phyloP scores from a whole-genome alignment of 75 land plant genomes.

The Selaginella moellendorffii region DNA sequence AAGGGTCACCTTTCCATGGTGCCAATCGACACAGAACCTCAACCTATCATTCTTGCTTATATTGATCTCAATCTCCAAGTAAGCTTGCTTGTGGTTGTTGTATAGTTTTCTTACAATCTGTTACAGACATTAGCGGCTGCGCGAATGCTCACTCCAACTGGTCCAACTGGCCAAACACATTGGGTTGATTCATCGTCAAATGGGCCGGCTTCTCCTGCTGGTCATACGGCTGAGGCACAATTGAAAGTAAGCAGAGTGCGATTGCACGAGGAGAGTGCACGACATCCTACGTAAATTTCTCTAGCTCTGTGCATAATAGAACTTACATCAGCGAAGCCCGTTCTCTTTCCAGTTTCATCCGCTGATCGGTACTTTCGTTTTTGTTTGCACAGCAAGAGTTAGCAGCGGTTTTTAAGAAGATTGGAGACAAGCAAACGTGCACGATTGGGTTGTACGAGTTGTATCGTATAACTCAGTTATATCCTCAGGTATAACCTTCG shows the following conservation, averaged over 20 bases:
- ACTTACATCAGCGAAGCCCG: too few species aligned
- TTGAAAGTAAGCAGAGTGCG: constrained; percentile 71
- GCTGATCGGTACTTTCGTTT: too few species aligned
- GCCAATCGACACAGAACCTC: constrained; percentile 94
- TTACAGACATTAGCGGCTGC: constrained; percentile 82
- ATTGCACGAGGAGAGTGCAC: too few species aligned
- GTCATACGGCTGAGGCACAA: constrained; percentile 85
- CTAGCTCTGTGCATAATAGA: too few species aligned
- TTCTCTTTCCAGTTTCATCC: too few species aligned
- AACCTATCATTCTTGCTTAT: constrained; percentile 97
- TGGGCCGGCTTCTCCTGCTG: constrained; percentile 37
- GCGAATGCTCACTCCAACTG: constrained; percentile 73
- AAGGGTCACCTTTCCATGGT: constrained; percentile 99
- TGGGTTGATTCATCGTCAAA: constrained; percentile 71
- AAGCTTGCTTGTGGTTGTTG: constrained; percentile 63
- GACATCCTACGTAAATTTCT: too few species aligned
- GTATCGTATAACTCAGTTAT: constrained; percentile 88
- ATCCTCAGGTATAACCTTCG: constrained; percentile 55
- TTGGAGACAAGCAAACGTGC: constrained; percentile 99
- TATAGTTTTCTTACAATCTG: constrained; percentile 52
- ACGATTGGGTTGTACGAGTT: constrained; percentile 91
- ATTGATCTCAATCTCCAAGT: constrained; percentile 98
- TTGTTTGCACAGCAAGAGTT: constrained; percentile 72
- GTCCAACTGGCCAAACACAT: constrained; percentile 52
- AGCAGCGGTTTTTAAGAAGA: constrained; percentile 97